Base-by-base conservation (phyloP, 306 rosid genomes). In the Fagus crenata region DNA sequence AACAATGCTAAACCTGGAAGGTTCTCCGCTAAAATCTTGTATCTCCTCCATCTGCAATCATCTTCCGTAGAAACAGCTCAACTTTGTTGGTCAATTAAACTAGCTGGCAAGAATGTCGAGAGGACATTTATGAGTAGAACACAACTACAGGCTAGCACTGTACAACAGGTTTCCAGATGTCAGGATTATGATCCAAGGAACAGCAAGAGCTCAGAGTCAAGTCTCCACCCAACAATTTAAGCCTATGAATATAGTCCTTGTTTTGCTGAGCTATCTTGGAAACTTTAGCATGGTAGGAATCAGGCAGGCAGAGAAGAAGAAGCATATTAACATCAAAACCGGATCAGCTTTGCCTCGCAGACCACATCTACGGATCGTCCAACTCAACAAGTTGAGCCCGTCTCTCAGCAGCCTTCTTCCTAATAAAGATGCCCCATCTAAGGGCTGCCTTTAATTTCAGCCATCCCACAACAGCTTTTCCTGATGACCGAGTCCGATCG, bases 401-500 rank as follows among this genome's bases (percentile, higher is more conserved):
- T 80, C 89, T 89, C 89, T 93, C 96, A 49, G 98, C 98, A 78
- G 96, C 96, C 71, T 73, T 86, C 84, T 89, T 93, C 76, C 98
- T 77, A 72, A 89, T 51, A 80, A 93, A 93, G 72, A 93, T 86
- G 75, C 98, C 98, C 98, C 98, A 93, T 80, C 96, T 84, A 82
- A 93, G 80, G 76, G 98, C 98, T 35, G 98, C 98, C 88, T 93
- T 93, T 59, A 93, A 89, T 86, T 93, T 93, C 37, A 93, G 90
- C 98, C 98, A 93, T 31, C 98, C 98, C 31, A 91, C 98, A 58
- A 91, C 96, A 84, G 96, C 98, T 87, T 91, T 91, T 31, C 96
- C 96, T 9, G 96, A 85, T 35, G 96, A 86, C n/a, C 98, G 96
- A 81, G 73, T 81, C 22, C 76, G 84, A 14, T 89, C 93, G 6